A percentile compares a stretch with the other conserved stretches of the same genome.
These are phyloP conservation scores for Solanum appendiculatum DNA, from an alignment of 257 asterid species.

Conservation along the genomic window DNA sequence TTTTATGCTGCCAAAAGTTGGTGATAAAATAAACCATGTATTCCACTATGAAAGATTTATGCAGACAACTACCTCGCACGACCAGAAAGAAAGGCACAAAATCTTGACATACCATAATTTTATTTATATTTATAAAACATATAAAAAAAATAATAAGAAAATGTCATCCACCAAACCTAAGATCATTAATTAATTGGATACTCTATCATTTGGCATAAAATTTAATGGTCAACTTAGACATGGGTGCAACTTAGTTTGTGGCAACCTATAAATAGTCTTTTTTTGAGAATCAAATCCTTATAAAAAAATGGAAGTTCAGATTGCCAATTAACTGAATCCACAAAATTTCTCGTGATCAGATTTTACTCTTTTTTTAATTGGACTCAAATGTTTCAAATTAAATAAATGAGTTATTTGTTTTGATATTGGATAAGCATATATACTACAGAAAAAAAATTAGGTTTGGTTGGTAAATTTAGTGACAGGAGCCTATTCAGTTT, in stretches of 20 bases:
- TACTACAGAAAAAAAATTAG: not conserved
- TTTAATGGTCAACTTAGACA: not conserved
- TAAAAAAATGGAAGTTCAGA: no score
- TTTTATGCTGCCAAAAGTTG: no score
- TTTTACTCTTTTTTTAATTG: no score
- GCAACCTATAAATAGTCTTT: not conserved
- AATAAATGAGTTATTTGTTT: not conserved
- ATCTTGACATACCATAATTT: not conserved
- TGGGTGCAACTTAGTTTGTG: not conserved
- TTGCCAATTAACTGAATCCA: no score
- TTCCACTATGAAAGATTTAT: not conserved
- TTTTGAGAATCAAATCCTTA: no score
- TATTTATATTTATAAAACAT: not conserved
- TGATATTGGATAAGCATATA: not conserved
- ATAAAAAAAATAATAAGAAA: not conserved
- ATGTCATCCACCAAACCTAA: not conserved
- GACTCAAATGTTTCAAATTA: no score
- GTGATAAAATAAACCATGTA: not conserved
- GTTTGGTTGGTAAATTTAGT: not conserved
- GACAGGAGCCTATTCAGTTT: not conserved
- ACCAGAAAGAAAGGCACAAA: not conserved
- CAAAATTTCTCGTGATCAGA: no score
- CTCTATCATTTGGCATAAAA: not conserved
- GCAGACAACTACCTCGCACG: not conserved
- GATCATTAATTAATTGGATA: not conserved